phyloP scores from a whole-genome alignment of 2,329 filamentous ascomycete genomes.

The Fusarium albidum region DNA sequence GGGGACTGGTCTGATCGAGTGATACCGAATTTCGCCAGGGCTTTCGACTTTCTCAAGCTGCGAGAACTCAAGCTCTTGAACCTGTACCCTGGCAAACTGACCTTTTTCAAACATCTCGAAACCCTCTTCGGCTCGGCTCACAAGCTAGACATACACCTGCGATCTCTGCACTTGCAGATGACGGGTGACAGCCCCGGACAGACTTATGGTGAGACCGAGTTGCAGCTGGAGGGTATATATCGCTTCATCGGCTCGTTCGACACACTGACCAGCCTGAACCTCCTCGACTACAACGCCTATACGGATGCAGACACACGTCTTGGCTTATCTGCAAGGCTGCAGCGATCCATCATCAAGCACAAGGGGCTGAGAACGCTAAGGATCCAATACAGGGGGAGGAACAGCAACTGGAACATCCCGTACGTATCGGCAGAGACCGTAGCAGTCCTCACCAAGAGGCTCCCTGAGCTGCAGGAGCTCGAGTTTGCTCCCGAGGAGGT shows the following conservation, averaged over 20 bases:
- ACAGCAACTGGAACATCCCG: rapidly evolving
- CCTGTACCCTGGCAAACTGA: rapidly evolving
- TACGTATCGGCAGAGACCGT: background rate
- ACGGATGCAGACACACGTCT: rapidly evolving
- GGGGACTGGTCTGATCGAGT: background rate
- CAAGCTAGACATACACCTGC: background rate
- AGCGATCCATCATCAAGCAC: background rate
- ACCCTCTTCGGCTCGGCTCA: background rate
- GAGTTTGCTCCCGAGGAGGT: background rate
- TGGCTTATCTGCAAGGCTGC: background rate
- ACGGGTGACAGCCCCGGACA: rapidly evolving
- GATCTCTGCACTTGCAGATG: background rate
- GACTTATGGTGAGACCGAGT: background rate
- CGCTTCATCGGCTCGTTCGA: conserved; percentile 13
- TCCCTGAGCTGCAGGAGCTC: background rate
- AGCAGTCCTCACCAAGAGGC: background rate
- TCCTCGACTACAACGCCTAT: background rate
- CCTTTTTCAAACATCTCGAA: conserved; percentile 2
- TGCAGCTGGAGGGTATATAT: background rate
- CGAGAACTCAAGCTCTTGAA: background rate
- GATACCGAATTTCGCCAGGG: background rate
- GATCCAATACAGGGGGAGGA: background rate
- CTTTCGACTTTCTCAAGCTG: conserved; percentile 10
- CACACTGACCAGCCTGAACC: background rate
- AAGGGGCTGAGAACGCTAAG: background rate